These are phyloP conservation scores for Massariosphaeria phaeospora DNA, from an alignment of 495 filamentous ascomycete species.

Conservation along the genomic window DNA sequence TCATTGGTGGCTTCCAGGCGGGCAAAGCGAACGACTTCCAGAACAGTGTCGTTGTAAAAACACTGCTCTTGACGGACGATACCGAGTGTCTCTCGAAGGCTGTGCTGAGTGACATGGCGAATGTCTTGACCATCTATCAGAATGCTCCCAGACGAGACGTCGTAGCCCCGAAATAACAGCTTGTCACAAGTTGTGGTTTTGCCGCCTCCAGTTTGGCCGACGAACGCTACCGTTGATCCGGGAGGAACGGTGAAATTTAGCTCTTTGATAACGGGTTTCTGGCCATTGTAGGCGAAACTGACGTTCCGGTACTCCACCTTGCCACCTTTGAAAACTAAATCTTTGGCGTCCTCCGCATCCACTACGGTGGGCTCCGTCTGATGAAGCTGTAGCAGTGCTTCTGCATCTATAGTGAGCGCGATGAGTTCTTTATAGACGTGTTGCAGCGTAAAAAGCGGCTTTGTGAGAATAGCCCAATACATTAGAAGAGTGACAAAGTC, in stretches of 20 bases:
- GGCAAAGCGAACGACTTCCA: conserved; percentile 70
- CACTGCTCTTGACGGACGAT: conserved; percentile 66
- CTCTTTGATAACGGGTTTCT: conserved; percentile 60
- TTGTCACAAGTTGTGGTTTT: conserved; percentile 69
- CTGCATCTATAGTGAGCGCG: conserved; percentile 62
- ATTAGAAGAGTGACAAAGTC: conserved; percentile 64
- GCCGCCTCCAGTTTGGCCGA: conserved; percentile 71
- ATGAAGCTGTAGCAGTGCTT: conserved; percentile 67
- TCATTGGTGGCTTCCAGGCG: conserved; percentile 46
- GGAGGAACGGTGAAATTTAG: conserved; percentile 52
- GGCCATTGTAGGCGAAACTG: conserved; percentile 64
- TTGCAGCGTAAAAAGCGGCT: conserved; percentile 61
- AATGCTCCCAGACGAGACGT: conserved; percentile 59
- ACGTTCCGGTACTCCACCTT: conserved; percentile 61
- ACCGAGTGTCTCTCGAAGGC: conserved; percentile 62
- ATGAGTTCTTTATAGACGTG: conserved; percentile 52
- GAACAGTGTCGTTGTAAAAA: conserved; percentile 67
- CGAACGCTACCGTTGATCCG: conserved; percentile 66
- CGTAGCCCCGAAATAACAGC: conserved; percentile 63
- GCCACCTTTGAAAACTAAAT: conserved; percentile 55
- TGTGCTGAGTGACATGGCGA: conserved; percentile 59
- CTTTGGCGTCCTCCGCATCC: conserved; percentile 52
- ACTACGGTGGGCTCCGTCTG: conserved; percentile 58
- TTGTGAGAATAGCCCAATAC: conserved; percentile 56
- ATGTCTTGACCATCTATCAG: conserved; percentile 73